phyloP scores from a whole-genome alignment of 106 monocot genomes.

The Acorus calamus region DNA sequence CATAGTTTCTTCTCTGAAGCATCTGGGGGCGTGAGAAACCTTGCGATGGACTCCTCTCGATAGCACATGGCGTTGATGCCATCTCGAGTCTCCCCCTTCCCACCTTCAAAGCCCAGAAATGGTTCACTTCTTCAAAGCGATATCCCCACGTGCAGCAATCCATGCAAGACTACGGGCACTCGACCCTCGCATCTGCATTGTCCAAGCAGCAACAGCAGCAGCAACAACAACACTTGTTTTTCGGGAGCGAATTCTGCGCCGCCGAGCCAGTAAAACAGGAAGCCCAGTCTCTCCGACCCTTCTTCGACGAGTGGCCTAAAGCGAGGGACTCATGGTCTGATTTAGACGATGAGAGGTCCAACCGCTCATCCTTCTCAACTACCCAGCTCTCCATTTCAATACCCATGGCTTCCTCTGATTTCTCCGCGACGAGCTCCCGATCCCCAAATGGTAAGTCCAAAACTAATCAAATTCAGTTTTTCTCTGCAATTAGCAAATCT shows the following conservation, averaged over 20 bases:
- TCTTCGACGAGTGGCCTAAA: constrained; percentile 79
- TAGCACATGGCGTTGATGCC: constrained; percentile 47
- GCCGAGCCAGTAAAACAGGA: constrained; percentile 25
- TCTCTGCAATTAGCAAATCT: too few species aligned
- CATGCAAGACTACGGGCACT: constrained; percentile 24
- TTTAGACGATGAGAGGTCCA: constrained; percentile 45
- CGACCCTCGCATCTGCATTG: constrained; percentile 23
- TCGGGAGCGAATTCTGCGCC: constrained; percentile 24
- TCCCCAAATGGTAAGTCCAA: constrained; percentile 46
- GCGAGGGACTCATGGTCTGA: constrained; percentile 54
- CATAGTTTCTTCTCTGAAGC: constrained; percentile 40
- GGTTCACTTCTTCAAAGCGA: constrained; percentile 17
- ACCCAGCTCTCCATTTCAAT: constrained; percentile 83
- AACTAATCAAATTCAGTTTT: not conserved
- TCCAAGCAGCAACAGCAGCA: constrained; percentile 32
- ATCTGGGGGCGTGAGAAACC: constrained; percentile 33
- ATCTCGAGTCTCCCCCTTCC: constrained; percentile 15
- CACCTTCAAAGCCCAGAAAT: constrained; percentile 19
- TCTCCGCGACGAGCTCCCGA: constrained; percentile 53
- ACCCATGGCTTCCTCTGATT: constrained; percentile 73
- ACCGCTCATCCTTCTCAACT: constrained; percentile 40
- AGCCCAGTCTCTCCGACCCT: constrained; percentile 47
- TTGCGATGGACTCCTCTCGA: constrained; percentile 44
- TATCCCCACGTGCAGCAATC: constrained; percentile 27
- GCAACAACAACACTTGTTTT: constrained; percentile 31